Conservation (phyloP, 2,329 filamentous ascomycete species). For the Tolypocladium endophyticum region DNA sequence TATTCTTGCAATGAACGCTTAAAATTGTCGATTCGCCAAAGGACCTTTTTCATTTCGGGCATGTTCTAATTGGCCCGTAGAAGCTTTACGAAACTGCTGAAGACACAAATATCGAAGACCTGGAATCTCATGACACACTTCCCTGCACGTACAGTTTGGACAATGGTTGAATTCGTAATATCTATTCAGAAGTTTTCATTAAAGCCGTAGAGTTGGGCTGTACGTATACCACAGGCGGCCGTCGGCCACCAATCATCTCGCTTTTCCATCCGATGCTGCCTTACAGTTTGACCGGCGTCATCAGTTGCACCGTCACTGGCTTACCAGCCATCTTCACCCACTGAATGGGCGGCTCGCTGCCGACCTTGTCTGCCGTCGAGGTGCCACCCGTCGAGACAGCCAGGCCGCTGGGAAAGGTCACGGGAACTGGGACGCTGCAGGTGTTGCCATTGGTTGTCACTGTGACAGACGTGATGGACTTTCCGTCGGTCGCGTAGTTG, state of each 20-base stretch:
- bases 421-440: slow-evolving; percentile 40
- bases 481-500: slow-evolving; percentile 27
- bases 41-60: no score
- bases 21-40: no score
- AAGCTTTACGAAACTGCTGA: no score
- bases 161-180: not conserved
- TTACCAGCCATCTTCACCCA: slow-evolving; percentile 35
- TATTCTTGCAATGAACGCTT: no score
- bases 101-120: no score
- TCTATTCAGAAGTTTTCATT: not conserved
- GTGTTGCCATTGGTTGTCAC: slow-evolving; percentile 36
- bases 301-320: slow-evolving; percentile 28
- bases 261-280: not conserved
- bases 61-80: no score
- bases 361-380: slow-evolving; percentile 36
- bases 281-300: not conserved
- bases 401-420: slow-evolving; percentile 37
- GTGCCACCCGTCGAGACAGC: slow-evolving; percentile 31
- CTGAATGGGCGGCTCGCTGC: slow-evolving; percentile 40
- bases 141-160: no score
- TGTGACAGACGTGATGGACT: slow-evolving; percentile 37
- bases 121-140: no score
- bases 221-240: not conserved
- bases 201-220: not conserved
- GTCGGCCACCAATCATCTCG: not conserved